A percentile compares a stretch with the other conserved stretches of the same genome.
phyloP scores from a whole-genome alignment of 352 stramenopile genomes.

The Ophiocytium majus region DNA sequence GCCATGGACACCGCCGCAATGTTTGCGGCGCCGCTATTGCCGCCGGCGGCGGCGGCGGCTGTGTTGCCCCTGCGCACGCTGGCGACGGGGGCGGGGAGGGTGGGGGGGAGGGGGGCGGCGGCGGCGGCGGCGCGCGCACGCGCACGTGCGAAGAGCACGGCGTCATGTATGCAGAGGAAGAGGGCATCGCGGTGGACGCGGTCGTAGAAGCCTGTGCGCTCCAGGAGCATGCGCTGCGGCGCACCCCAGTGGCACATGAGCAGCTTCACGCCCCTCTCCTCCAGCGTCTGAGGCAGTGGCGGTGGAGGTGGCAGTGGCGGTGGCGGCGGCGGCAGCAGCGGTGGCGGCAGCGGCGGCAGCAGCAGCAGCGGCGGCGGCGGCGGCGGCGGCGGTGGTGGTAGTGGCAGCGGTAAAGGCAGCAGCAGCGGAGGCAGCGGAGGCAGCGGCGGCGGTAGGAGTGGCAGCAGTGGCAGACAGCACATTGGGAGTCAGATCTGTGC shows the following conservation, averaged over 20 bases:
- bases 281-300: conserved; percentile 26
- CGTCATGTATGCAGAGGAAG: conserved; percentile 46
- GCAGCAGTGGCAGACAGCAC: too few species aligned
- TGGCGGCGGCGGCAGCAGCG: too few species aligned
- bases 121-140: neutral
- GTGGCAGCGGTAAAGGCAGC: too few species aligned
- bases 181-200: conserved; percentile 32
- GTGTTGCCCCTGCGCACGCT: neutral
- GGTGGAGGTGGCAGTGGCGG: too few species aligned
- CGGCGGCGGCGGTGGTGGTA: too few species aligned
- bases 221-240: conserved; percentile 45
- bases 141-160: conserved; percentile 21
- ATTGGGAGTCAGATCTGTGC: too few species aligned
- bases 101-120: too few species aligned
- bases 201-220: conserved; percentile 52
- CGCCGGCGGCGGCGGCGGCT: too few species aligned
- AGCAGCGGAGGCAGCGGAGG: too few species aligned
- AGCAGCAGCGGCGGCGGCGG: too few species aligned
- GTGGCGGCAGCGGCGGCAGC: too few species aligned
- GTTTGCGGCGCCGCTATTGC: neutral
- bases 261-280: conserved; percentile 51
- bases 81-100: neutral
- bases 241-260: conserved; percentile 57
- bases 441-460: too few species aligned
- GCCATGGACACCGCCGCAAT: neutral